phyloP scores from a whole-genome alignment of 2,329 filamentous ascomycete genomes.

The Cordyceps fumosorosea region DNA sequence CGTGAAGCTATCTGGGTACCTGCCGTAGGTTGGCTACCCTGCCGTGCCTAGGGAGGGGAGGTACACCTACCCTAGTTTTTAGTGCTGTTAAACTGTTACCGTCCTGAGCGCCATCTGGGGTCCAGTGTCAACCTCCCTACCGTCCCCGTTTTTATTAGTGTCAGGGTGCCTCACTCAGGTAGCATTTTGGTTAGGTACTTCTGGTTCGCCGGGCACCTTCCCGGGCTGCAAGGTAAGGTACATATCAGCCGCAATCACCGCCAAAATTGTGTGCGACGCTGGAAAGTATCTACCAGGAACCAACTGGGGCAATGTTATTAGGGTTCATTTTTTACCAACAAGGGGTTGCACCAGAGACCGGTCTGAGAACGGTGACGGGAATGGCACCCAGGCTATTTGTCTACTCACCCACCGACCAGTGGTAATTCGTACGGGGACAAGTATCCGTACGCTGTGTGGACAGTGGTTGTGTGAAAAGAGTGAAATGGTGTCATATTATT shows the following conservation, averaged over 20 bases:
- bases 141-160: no score
- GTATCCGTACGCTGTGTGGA: not conserved
- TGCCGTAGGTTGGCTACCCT: no score
- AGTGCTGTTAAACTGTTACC: no score
- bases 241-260: not conserved
- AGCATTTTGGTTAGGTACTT: no score
- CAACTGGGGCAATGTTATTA: not conserved
- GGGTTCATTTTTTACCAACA: not conserved
- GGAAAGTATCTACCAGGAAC: not conserved
- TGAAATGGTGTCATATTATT: constrained; percentile 5
- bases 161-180: no score
- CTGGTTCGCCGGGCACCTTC: no score
- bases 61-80: no score
- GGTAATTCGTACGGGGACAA: not conserved
- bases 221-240: no score
- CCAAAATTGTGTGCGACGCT: not conserved
- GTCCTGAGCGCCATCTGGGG: no score
- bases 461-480: not conserved
- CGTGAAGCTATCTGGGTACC: no score
- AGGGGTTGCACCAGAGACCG: not conserved
- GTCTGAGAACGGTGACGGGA: not conserved
- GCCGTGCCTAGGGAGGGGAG: no score
- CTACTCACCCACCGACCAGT: not conserved
- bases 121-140: no score
- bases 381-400: not conserved